Base-by-base conservation (phyloP, 2,329 filamentous ascomycete genomes). In the Magnaporthiopsis incrustans region DNA sequence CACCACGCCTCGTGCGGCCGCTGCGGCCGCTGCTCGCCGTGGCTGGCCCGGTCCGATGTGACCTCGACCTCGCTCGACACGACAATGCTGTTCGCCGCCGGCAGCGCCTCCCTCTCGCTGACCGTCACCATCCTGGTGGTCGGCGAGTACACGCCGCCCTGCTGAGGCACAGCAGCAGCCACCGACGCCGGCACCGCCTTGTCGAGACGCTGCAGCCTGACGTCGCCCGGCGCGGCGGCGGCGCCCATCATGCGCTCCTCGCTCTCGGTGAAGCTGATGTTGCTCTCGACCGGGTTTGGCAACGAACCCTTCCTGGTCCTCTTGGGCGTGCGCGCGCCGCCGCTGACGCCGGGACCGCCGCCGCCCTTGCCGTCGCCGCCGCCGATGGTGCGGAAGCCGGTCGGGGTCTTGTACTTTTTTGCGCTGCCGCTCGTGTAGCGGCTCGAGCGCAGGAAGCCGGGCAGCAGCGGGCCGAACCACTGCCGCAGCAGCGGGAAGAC, bases 1-100 rank as follows among this genome's bases (percentile, higher is more conserved):
- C n/a, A 53, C 44, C 44, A 53, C 44, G 44, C 12, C 44, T 53
- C 44, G 22, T 53, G 44, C n/a, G 44, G 44, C 22, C 44, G 44
- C 44, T 53, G 44, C 22, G 44, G 44, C 44, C 44, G 44, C 44
- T 53, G 44, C 44, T 53, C 44, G 22, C 44, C 44, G 44, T 53
- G 3, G 22, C 44, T 53, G 18, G 44, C 44, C 18, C 44, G 18
- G 44, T 61, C 60, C 11, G 60, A 61, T 14, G 66, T 66, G 5
- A 79, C 68, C 61, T 77, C 73, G 14, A 79, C 69, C 59, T 78
- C 70, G 59, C 75, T 79, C 0, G 74, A 78, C 14, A 79, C 76
- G 25, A 78, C 65, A 35, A 79, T 79, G 44, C n/a, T 53, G 44
- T 53, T 53, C 1, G 72, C 72, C 18, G 66, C 69, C 0, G 68